Evolutionary conservation across 164 flowering plant species (phyloP), one percentile per base, ranked within the genome.

Genomic region (Kingdonia uniflora): DNA sequence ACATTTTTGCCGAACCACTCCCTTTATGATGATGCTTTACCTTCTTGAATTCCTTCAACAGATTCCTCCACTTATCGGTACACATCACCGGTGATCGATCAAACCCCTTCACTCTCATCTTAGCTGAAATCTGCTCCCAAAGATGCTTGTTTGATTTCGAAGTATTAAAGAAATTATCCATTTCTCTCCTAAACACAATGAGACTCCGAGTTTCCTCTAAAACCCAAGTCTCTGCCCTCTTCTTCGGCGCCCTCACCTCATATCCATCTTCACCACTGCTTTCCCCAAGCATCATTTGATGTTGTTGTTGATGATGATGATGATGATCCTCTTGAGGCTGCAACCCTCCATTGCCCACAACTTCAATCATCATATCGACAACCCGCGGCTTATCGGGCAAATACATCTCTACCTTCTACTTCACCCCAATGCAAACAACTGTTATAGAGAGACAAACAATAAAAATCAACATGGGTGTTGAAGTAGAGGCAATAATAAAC

Each of bases 1-100:
- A 69, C 88, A 84, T 84, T 76, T 90, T 89, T 1, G 77, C 82
- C 0, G 85, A 76, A 10, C 74, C 82, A 50, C 71, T 46, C 6
- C 76, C 81, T 23, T 72, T 70, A 1, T 81, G 80, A 6, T 74
- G 79, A 14, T 77, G 85, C 74, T 76, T 82, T 1, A 78, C 83
- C 65, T 90, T 90, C 75, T 90, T 90, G 65, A 72, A 85, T 72
- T 90, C 97, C 73, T 90, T 90, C 61, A 90, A 56, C 47, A 89
- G 56, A 55, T 89, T 89, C 80, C 97, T 79, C 97, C 97, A 89
- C 76, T 89, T 89, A 66, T 89, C 97, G 16, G 97, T 89, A 43
- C 96, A 87, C 96, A 87, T 87, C 6, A 87, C 80, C 0, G 96
- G 84, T 1, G 90, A 80, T 7, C 97, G 60, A 60, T 89, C 97